Evolutionary conservation across 768 basidiomycete species (phyloP), one percentile per base, ranked within the genome.

Genomic region (Xerocomellus chrysenteron): DNA sequence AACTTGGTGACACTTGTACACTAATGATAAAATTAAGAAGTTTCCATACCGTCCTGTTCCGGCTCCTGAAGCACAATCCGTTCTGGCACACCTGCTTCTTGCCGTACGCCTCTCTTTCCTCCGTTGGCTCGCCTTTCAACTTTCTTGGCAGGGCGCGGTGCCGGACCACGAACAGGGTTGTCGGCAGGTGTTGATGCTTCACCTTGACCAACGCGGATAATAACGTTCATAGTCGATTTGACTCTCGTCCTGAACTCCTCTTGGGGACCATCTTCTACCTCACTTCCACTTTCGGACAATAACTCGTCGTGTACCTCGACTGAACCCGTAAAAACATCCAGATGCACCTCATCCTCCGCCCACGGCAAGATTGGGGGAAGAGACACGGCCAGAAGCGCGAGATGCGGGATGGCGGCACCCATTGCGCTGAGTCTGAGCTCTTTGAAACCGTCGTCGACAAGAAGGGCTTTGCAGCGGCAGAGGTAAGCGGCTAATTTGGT

Each of bases 401-500:
- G 82, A 63, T 86, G 86, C 3, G 93, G 92, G 55, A 95, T 94
- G 2, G 94, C 92, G 5, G 93, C 93, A 26, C 92, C 93, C 85
- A 94, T 88, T 7, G 90, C 93, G 56, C 81, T 84, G 43, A 95
- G 71, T 68, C 86, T 82, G 33, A 95, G 71, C 5, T 82, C 84
- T 59, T 87, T 87, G 65, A 90, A 91, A 85, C 88, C 91, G 59
- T 92, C 85, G 43, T 85, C 81, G 44, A 91, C 65, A 44, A 93
- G 72, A 30, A 87, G 71, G 56, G 85, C 80, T 64, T 90, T 91
- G 70, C 92, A 93, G 46, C 88, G 81, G 52, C 86, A 76, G 70
- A 94, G 80, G 68, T 94, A 94, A 50, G 81, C 78, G 36, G 83
- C 86, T 6, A 94, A 68, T 37, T 81, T 73, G 1, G 88, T 90